Base-by-base conservation (phyloP, 495 filamentous ascomycete species). In the Aspergillus bertholletiae region DNA sequence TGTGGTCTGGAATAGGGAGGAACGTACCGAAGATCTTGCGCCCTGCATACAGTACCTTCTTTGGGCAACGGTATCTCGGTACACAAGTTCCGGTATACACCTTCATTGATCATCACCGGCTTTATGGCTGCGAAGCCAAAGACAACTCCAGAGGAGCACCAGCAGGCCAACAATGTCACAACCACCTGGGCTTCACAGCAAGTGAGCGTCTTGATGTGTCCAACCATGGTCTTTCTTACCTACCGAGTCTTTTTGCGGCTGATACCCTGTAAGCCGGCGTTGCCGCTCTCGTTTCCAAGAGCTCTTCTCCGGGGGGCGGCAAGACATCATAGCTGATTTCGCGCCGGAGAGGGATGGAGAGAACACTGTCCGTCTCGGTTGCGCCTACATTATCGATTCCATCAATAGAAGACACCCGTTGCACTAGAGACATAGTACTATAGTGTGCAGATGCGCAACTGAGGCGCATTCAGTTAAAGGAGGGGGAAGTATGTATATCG, bases 101-200 rank as follows among this genome's bases (percentile, higher is more conserved):
- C 81, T 63, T 88, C 84, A 11, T 75, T 68, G 26, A 89, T 75
- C 26, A 90, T 63, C 2, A 89, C 77, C 0, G 87, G 87, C 59
- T 89, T 90, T 45, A 90, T 70, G 5, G 87, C 87, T 3, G 87
- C 86, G 67, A 86, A 90, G 6, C 87, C 87, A 65, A 89, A 90
- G 5, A 89, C 84, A 49, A 88, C 76, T 1, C 87, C 87, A 4
- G 87, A 81, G 5, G 84, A 81, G 47, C 84, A 71, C 58, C 86
- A 83, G 62, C 84, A 87, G 54, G 83, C 82, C 12, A 86, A 58
- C 6, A 85, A 74, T 1, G 84, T 84, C 40, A 78, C 66, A 17
- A 67, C 58, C 0, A 88, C 83, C 69, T 88, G 85, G 24, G 74
- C 81, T 85, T 28, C 26, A 41, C 5, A 27, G 6, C 7, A n/a